A percentile compares a stretch with the other conserved stretches of the same genome.
phyloP scores from a whole-genome alignment of 441 rosid species.

The Breynia disticha region DNA sequence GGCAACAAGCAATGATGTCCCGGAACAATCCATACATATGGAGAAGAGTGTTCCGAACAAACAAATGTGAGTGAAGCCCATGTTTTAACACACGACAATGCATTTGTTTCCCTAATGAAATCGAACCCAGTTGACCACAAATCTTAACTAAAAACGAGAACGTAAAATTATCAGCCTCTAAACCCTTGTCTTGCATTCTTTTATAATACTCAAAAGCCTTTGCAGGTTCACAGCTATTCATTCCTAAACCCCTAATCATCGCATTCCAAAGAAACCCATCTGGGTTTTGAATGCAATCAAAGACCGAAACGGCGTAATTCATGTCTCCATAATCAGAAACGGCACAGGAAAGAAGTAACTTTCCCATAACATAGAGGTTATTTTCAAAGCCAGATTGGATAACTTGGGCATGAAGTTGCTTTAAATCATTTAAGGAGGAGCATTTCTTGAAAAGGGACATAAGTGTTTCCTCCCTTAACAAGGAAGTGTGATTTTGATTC shows the following conservation, averaged over 20 bases:
- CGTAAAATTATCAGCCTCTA: conserved; percentile 45
- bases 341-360: conserved; percentile 28
- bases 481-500: background rate
- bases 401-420: conserved; percentile 24
- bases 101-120: conserved; percentile 21
- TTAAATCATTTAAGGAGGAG: conserved; percentile 16
- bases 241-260: conserved; percentile 36
- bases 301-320: conserved; percentile 32
- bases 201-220: conserved; percentile 30
- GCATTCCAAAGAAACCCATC: conserved; percentile 51
- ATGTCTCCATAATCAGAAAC: conserved; percentile 29
- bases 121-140: conserved; percentile 27
- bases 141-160: conserved; percentile 53
- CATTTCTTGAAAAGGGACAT: conserved; percentile 29
- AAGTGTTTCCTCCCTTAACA: conserved; percentile 11
- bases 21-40: conserved; percentile 21
- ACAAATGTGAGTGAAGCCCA: conserved; percentile 38
- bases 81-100: conserved; percentile 39
- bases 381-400: conserved; percentile 20
- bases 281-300: conserved; percentile 31
- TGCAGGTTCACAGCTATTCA: conserved; percentile 3
- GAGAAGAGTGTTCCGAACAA: conserved; percentile 38
- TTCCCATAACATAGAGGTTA: conserved; percentile 21
- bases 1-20: conserved; percentile 18
- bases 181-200: conserved; percentile 31